Evolutionary conservation across 345 rosid species (phyloP).

Genomic region (Eucalyptus cloeziana): DNA sequence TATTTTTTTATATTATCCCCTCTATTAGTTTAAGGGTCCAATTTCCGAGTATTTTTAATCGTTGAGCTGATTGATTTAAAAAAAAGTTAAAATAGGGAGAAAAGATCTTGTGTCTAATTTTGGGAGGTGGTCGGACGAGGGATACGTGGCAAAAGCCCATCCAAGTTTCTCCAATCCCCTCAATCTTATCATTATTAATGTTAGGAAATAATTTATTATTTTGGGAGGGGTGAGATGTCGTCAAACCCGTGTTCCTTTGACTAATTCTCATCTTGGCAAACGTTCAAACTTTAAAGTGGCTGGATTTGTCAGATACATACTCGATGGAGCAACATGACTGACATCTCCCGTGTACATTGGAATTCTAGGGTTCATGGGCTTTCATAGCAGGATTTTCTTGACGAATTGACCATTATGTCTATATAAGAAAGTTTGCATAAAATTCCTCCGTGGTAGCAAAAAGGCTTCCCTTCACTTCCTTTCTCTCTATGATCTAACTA

Average conservation of each 20-base stretch:
- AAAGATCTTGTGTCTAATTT: neutral
- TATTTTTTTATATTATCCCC: neutral
- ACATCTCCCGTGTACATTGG: neutral
- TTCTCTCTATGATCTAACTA: neutral
- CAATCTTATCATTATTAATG: neutral
- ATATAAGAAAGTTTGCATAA: neutral
- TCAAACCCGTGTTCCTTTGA: neutral
- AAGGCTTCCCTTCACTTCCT: neutral
- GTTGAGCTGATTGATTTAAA: neutral
- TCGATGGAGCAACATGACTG: neutral
- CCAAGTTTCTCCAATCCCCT: neutral
- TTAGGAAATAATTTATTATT: neutral
- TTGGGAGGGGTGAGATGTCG: neutral
- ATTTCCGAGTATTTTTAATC: neutral
- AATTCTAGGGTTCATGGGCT: neutral
- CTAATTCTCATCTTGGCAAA: neutral
- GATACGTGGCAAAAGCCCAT: neutral
- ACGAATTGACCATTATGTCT: neutral
- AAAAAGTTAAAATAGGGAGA: neutral
- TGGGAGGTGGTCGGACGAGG: neutral
- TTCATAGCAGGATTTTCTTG: neutral
- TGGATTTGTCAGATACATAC: neutral
- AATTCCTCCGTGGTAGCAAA: neutral
- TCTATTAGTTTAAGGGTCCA: neutral
- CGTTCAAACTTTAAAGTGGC: neutral